phyloP scores from a whole-genome alignment of 208 protist genomes.

The Trypanosomatidae sp. region DNA sequence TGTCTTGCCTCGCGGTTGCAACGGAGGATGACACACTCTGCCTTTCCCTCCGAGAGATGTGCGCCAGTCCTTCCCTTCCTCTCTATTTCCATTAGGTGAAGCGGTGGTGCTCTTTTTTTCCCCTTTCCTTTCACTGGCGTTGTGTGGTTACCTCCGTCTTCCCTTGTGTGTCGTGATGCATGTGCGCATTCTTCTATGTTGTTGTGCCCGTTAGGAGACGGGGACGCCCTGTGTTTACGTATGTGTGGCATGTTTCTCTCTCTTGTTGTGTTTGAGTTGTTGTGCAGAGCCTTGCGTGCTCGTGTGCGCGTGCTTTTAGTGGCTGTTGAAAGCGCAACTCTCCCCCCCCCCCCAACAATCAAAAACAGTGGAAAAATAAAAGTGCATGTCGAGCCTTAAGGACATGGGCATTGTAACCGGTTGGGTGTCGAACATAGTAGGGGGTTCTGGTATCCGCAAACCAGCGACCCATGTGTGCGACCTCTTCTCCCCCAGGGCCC shows the following conservation, averaged over 20 bases:
- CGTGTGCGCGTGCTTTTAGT: background rate
- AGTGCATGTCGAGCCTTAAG: background rate
- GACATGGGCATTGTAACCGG: background rate
- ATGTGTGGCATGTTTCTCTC: background rate
- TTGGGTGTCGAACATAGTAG: background rate
- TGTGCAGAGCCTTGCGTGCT: background rate
- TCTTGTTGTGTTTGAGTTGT: background rate
- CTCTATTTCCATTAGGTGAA: background rate
- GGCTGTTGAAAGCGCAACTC: background rate
- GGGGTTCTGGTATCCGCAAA: background rate
- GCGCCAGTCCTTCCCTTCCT: background rate
- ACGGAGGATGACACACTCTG: background rate
- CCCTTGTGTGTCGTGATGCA: background rate
- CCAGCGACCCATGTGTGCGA: background rate
- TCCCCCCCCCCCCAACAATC: background rate
- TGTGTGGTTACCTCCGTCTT: background rate
- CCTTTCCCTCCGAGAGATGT: background rate
- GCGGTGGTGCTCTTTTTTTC: background rate
- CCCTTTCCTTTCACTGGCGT: background rate
- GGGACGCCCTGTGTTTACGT: background rate
- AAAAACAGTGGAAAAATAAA: background rate
- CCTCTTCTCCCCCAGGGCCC: background rate
- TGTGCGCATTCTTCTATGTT: background rate
- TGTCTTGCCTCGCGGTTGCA: background rate
- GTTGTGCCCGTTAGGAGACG: background rate